Base-by-base conservation (phyloP, 306 rosid species). In the Pachyrhizus erosus region DNA sequence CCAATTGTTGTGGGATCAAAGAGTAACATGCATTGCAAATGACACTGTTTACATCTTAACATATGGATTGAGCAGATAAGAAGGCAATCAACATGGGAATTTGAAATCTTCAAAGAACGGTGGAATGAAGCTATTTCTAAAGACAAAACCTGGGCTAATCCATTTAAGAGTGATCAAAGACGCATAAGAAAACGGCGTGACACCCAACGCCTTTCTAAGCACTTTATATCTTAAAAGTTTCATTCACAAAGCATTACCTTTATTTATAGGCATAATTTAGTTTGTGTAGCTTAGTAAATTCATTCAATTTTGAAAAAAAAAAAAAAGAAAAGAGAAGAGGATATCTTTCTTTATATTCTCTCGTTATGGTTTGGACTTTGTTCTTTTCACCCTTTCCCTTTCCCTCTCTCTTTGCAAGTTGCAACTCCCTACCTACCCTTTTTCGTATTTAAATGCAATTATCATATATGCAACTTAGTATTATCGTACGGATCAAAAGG, bases 31-130 rank as follows among this genome's bases (percentile, higher is more conserved):
- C 43, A 46, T 3, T 34, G 39, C 39, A 34, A 37, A 37, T 37
- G 42, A 37, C 42, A 37, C 42, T 6, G 4, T 37, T 24, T 60
- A 4, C 15, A 60, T 21, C 26, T 3, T 21, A 55, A 55, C 64
- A 9, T 33, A 18, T 46, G 76, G 26, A 77, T 31, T 51, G 52
- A 29, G 54, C 89, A 93, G 97, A 96, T 96, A 62, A 83, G 99
- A 87, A 96, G 97, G 83, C 99, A 96, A 58, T 96, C 99, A 11
- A 92, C 98, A 11, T 91, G 98, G 92, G 99, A 96, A 52, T 93
- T 89, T 57, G 86, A 85, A 81, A 73, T 78, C 18, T 96, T 96
- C 84, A 89, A 92, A 88, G 84, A 96, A 60, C 89, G 99, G 1
- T 96, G 99, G 99, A 89, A 92, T 64, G 68, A 78, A 72, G 97